A percentile compares a stretch with the other conserved stretches of the same genome.
These are phyloP conservation scores for Tylopilus intermedius DNA, from an alignment of 768 basidiomycete species.

Conservation along the genomic window DNA sequence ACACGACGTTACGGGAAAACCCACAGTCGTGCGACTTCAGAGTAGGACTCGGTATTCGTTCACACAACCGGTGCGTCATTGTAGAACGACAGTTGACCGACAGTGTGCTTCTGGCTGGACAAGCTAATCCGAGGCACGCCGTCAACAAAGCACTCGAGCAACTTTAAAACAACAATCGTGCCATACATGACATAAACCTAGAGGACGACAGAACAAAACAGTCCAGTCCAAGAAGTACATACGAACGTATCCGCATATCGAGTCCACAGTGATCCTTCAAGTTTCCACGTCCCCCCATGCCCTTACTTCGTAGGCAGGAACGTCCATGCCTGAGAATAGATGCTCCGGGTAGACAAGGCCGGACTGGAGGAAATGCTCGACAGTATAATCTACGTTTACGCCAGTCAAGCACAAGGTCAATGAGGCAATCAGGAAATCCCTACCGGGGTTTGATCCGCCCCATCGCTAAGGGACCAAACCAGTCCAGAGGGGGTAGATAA, in stretches of 20 bases:
- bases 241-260: neutral
- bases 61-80: too few species aligned
- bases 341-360: neutral
- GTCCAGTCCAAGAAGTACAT: neutral
- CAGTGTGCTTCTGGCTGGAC: too few species aligned
- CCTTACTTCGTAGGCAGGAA: neutral
- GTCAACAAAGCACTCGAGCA: conserved; percentile 4
- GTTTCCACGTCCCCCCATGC: neutral
- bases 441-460: neutral
- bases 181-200: neutral
- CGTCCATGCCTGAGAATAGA: neutral
- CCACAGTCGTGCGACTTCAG: too few species aligned
- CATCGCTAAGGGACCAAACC: neutral
- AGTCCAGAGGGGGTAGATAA: neutral
- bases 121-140: neutral
- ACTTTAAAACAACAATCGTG: neutral
- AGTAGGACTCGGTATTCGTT: too few species aligned
- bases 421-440: neutral
- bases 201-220: neutral
- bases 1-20: too few species aligned
- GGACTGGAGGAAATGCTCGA: neutral
- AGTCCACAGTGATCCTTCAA: neutral
- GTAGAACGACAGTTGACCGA: too few species aligned
- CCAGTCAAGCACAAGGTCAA: neutral
- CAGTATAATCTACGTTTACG: neutral